A percentile compares a stretch with the other conserved stretches of the same genome.
phyloP scores from a whole-genome alignment of 148 eudicot species.

The Chenopodium berlandieri region DNA sequence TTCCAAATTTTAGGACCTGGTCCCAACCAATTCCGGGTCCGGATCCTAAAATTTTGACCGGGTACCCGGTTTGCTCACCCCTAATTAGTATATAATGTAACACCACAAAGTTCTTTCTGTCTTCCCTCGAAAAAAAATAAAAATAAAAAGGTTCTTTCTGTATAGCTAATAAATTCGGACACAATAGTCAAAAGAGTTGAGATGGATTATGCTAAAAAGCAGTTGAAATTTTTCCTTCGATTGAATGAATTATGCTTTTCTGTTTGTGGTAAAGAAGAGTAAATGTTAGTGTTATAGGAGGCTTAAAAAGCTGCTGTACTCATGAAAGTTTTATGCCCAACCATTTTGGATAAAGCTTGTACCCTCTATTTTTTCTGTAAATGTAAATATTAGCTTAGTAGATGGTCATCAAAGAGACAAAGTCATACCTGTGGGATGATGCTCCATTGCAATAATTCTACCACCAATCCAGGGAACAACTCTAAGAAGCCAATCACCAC shows the following conservation, averaged over 20 bases:
- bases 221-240: not conserved
- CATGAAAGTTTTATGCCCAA: not conserved
- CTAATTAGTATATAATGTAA: not conserved
- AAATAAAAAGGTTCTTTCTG: too few relatives aligned
- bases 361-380: not conserved
- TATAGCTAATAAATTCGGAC: not conserved
- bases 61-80: too few relatives aligned
- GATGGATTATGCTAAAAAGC: not conserved
- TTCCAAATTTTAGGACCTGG: too few relatives aligned
- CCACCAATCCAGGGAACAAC: conserved; percentile 99
- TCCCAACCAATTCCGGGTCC: too few relatives aligned
- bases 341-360: not conserved
- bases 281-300: not conserved
- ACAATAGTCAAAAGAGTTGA: not conserved
- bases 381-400: not conserved
- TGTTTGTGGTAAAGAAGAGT: not conserved
- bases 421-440: conserved; percentile 75
- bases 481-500: conserved; percentile 87
- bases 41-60: too few relatives aligned
- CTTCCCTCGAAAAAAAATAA: too few relatives aligned
- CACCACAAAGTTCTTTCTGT: not conserved
- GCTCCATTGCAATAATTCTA: conserved; percentile 93
- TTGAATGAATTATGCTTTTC: not conserved
- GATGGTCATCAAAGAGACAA: conserved; percentile 9
- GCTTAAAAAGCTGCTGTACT: too few relatives aligned